Conservation (phyloP, 1,139 yeast genomes). For the Scheffersomyces stambukii region DNA sequence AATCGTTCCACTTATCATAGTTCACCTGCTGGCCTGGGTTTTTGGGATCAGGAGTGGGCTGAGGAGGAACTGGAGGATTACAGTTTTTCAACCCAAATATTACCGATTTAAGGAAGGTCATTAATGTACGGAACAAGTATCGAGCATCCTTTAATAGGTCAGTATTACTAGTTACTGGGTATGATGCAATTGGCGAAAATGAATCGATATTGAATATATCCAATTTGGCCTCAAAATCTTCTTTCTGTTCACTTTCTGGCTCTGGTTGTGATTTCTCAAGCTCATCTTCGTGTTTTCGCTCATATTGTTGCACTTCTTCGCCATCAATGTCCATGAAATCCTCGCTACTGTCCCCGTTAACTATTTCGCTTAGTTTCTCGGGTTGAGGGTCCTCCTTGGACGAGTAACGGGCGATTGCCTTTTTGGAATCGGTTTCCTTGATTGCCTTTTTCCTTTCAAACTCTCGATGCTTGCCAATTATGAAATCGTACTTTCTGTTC, state of each 20-base stretch:
- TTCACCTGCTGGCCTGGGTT: conserved; percentile 56
- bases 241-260: too few species aligned
- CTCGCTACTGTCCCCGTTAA: conserved; percentile 2
- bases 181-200: conserved; percentile 35
- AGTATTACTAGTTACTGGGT: conserved; percentile 32
- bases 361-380: too few species aligned
- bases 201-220: conserved; percentile 39
- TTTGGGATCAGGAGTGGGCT: conserved; percentile 51
- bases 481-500: conserved; percentile 66
- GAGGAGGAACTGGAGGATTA: conserved; percentile 77
- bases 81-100: conserved; percentile 87
- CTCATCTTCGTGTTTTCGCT: conserved; percentile 5
- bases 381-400: conserved; percentile 17
- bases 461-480: conserved; percentile 58
- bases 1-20: conserved; percentile 72
- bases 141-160: conserved; percentile 86
- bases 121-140: conserved; percentile 78
- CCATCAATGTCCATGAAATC: conserved; percentile 15
- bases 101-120: conserved; percentile 87
- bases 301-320: conserved; percentile 7
- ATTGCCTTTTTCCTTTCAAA: conserved; percentile 41
- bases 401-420: conserved; percentile 39
- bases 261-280: too few species aligned
- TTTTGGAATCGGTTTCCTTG: conserved; percentile 42
- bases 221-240: conserved; percentile 13